Conservation (phyloP, 495 filamentous ascomycete genomes). For the Alectoria sarmentosa region DNA sequence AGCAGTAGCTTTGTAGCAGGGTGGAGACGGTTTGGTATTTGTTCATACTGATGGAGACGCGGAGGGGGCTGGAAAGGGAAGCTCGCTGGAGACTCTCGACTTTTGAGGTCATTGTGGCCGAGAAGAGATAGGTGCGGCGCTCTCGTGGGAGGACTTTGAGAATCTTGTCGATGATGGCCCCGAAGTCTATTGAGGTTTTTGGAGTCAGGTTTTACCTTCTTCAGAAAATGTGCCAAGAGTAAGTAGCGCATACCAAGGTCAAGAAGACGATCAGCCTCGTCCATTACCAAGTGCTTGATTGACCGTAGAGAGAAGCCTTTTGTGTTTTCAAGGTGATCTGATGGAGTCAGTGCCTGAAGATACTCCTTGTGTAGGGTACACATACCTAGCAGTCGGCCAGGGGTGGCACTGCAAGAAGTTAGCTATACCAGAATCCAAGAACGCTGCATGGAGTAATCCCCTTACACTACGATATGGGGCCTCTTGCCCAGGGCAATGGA, state of each 20-base stretch:
- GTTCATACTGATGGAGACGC: conserved; percentile 64
- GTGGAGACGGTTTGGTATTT: conserved; percentile 88
- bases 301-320: conserved; percentile 80
- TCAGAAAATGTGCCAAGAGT: not conserved
- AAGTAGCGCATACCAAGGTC: conserved; percentile 47
- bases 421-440: conserved; percentile 45
- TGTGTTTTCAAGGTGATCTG: conserved; percentile 86
- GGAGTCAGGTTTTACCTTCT: not conserved
- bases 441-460: not conserved
- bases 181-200: conserved; percentile 55
- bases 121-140: conserved; percentile 80
- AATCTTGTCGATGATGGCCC: conserved; percentile 85
- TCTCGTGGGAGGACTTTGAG: conserved; percentile 82
- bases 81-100: conserved; percentile 89
- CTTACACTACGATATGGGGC: conserved; percentile 64
- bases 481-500: conserved; percentile 83
- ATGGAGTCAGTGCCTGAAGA: not conserved
- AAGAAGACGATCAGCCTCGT: conserved; percentile 87
- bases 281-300: conserved; percentile 85
- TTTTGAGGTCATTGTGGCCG: conserved; percentile 86
- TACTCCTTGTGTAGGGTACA: not conserved
- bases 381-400: conserved; percentile 66
- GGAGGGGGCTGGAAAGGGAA: conserved; percentile 68
- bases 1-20: conserved; percentile 71
- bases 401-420: conserved; percentile 59